Percentiles rank a stretch among this genome's conserved stretches.
phyloP scores from a whole-genome alignment of 1,139 yeast species.

The Spathaspora jeffriesii region DNA sequence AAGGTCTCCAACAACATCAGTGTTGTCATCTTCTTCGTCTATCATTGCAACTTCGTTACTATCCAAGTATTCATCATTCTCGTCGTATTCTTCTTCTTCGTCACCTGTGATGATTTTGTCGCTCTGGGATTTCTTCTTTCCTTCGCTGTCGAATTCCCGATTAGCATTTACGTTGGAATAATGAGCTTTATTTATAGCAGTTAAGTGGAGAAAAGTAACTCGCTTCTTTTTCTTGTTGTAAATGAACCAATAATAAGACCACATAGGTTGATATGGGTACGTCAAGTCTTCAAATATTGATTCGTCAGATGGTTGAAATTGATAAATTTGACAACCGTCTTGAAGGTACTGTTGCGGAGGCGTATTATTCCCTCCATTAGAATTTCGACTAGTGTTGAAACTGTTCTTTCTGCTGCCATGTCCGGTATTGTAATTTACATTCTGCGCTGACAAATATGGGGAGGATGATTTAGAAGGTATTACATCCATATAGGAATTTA shows the following conservation, averaged over 20 bases:
- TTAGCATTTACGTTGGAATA: constrained; percentile 32
- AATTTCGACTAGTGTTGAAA: constrained; percentile 11
- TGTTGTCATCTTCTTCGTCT: constrained; percentile 28
- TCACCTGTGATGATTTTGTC: constrained; percentile 14
- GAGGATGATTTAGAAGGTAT: constrained; percentile 30
- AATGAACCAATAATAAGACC: constrained; percentile 94
- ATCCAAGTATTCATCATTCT: constrained; percentile 20
- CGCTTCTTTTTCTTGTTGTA: constrained; percentile 90
- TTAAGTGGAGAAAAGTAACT: constrained; percentile 76
- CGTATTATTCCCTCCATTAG: constrained; percentile 14
- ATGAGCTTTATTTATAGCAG: constrained; percentile 45
- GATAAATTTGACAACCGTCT: constrained; percentile 73
- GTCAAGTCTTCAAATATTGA: constrained; percentile 66
- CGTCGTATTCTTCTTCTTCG: constrained; percentile 19
- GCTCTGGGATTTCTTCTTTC: constrained; percentile 6
- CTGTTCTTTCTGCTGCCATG: constrained; percentile 28
- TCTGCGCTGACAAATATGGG: constrained; percentile 16
- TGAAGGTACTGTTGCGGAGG: constrained; percentile 11
- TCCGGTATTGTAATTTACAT: constrained; percentile 9
- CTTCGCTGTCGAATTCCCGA: constrained; percentile 6
- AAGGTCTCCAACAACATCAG: constrained; percentile 39
- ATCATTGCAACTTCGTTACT: constrained; percentile 30
- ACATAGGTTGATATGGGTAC: constrained; percentile 74
- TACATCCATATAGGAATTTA: constrained; percentile 83
- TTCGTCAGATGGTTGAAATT: constrained; percentile 78